Conservation (phyloP, 768 basidiomycete species). For the Phlebiopsis gigantea region DNA sequence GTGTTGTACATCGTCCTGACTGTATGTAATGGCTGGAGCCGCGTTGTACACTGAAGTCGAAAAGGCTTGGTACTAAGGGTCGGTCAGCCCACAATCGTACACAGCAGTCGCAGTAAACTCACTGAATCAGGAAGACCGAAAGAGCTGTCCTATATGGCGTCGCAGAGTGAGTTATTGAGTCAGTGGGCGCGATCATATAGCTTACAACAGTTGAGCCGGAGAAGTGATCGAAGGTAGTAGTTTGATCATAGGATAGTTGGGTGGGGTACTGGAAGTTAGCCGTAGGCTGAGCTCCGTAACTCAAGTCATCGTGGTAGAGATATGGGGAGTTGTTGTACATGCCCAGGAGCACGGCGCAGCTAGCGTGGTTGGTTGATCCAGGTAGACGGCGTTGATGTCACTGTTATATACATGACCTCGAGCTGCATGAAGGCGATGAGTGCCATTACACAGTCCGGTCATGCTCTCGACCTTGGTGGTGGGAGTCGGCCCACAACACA, state of each 20-base stretch:
- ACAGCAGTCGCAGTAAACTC: not conserved
- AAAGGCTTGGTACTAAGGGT: not conserved
- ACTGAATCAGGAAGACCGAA: not conserved
- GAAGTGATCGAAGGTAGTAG: not conserved
- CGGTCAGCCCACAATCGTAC: not conserved
- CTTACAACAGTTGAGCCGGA: not conserved
- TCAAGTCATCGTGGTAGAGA: not conserved
- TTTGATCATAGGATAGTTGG: not conserved
- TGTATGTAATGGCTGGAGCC: not conserved
- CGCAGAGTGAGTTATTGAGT: not conserved
- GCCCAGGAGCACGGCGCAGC: slow-evolving; percentile 1
- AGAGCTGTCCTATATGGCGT: not conserved
- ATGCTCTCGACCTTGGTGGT: not conserved
- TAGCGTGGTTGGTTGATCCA: not conserved
- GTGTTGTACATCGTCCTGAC: not conserved
- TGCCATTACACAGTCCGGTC: not conserved
- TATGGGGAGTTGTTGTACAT: slow-evolving; percentile 4
- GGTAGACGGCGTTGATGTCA: not conserved
- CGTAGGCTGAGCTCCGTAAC: not conserved
- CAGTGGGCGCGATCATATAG: not conserved
- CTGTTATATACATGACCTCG: not conserved
- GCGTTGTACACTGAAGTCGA: not conserved
- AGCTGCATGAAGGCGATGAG: not conserved
- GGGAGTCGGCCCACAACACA: slow-evolving; percentile 1
- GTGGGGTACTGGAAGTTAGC: not conserved